A percentile compares a stretch with the other conserved stretches of the same genome.
Conservation (phyloP, 352 stramenopile genomes). For the Phytophthora hybrid region DNA sequence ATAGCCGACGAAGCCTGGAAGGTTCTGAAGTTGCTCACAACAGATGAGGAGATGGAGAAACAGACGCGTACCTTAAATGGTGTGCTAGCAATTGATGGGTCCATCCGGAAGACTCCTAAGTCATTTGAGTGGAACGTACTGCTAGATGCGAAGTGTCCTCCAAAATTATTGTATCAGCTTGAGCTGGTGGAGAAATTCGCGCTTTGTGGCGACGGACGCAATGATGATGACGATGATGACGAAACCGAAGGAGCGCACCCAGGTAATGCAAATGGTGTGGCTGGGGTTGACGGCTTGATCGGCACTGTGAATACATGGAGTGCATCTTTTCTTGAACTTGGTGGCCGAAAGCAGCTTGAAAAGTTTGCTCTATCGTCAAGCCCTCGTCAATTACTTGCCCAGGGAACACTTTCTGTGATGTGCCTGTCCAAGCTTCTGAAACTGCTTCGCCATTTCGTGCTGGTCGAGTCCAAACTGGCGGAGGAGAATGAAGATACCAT, state of each 20-base stretch:
- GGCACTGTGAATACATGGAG: conserved; percentile 62
- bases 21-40: conserved; percentile 74
- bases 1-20: conserved; percentile 83
- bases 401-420: conserved; percentile 66
- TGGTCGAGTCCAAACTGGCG: conserved; percentile 52
- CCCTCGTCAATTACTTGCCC: conserved; percentile 42
- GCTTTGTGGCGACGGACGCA: conserved; percentile 45
- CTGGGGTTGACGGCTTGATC: conserved; percentile 39
- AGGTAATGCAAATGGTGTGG: conserved; percentile 9
- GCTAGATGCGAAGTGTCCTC: conserved; percentile 61
- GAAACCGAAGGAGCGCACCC: conserved; percentile 10
- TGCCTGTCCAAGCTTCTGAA: conserved; percentile 78
- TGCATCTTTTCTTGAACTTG: conserved; percentile 73
- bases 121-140: conserved; percentile 69
- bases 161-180: conserved; percentile 76
- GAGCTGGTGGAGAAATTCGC: conserved; percentile 73
- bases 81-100: conserved; percentile 74
- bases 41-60: conserved; percentile 75
- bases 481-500: conserved; percentile 39
- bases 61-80: conserved; percentile 72
- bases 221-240: conserved; percentile 33
- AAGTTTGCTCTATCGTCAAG: conserved; percentile 59
- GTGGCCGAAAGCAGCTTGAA: conserved; percentile 62
- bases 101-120: conserved; percentile 49
- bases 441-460: conserved; percentile 73